Evolutionary conservation across 768 basidiomycete genomes (phyloP).

Genomic region (Kwoniella sp.): DNA sequence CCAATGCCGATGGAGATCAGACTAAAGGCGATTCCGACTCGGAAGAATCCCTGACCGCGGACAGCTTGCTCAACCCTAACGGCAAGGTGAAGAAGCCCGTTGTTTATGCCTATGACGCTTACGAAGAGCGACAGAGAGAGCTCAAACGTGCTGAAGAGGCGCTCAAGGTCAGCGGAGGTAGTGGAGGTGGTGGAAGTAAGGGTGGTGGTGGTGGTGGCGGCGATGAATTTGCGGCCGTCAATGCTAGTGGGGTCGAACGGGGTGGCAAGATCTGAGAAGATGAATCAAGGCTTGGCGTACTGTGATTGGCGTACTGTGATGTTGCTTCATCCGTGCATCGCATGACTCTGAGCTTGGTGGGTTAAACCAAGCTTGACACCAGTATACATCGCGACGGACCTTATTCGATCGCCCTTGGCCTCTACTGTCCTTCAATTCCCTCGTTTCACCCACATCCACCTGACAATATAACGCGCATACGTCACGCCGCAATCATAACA

Average conservation of each 20-base stretch:
- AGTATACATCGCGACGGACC: no score
- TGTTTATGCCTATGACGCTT: constrained; percentile 88
- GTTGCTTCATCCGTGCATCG: no score
- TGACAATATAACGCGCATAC: no score
- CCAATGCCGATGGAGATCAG: not conserved
- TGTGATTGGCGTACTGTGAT: no score
- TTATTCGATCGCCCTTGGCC: no score
- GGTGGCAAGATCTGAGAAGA: not conserved
- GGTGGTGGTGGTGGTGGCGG: not conserved
- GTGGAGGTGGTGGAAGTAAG: constrained; percentile 11
- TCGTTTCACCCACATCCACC: no score
- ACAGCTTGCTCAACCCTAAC: constrained; percentile 32
- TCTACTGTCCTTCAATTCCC: no score
- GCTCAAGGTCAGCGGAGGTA: constrained; percentile 8
- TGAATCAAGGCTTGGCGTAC: no score
- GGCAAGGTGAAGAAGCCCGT: constrained; percentile 57
- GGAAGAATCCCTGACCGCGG: constrained; percentile 43
- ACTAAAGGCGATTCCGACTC: constrained; percentile 22
- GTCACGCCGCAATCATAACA: no score
- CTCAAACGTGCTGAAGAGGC: constrained; percentile 15
- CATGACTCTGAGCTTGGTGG: no score
- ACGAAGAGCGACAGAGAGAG: constrained; percentile 64
- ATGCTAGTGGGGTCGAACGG: not conserved
- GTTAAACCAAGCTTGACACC: no score
- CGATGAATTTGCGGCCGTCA: not conserved